These are phyloP conservation scores for Mentha longifolia DNA, from an alignment of 257 asterid species.

Conservation along the genomic window DNA sequence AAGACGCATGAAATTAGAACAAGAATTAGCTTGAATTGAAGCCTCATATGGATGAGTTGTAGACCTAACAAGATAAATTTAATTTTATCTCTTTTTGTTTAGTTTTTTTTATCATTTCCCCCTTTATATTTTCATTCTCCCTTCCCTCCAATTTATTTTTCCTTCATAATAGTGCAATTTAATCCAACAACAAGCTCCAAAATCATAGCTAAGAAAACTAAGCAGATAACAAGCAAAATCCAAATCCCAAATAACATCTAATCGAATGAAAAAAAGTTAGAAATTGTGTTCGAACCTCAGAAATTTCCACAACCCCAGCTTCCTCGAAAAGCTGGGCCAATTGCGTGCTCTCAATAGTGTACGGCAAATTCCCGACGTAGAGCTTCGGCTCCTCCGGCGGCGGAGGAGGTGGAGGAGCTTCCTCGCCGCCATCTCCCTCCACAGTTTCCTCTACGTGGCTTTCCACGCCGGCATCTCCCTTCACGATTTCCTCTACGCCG, in stretches of 20 bases:
- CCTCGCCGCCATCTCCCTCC: slow-evolving; percentile 34
- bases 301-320: slow-evolving; percentile 86
- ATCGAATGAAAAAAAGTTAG: background rate
- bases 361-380: slow-evolving; percentile 83
- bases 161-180: background rate
- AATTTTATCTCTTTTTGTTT: background rate
- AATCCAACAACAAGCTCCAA: background rate
- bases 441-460: slow-evolving; percentile 33
- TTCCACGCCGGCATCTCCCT: slow-evolving; percentile 16
- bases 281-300: slow-evolving; percentile 56
- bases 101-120: background rate
- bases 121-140: background rate
- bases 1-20: background rate
- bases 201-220: background rate
- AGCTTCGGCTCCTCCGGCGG: slow-evolving; percentile 84
- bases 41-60: background rate
- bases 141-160: too few relatives aligned
- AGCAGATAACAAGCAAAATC: background rate
- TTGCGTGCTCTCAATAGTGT: slow-evolving; percentile 65
- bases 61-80: background rate
- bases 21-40: background rate
- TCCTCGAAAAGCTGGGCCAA: slow-evolving; percentile 69
- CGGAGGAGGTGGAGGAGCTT: slow-evolving; percentile 41
- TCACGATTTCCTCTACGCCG: slow-evolving; percentile 37
- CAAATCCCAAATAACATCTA: background rate